Base-by-base conservation (phyloP, 208 protist genomes). In the Leptomonas pyrrhocoris region DNA sequence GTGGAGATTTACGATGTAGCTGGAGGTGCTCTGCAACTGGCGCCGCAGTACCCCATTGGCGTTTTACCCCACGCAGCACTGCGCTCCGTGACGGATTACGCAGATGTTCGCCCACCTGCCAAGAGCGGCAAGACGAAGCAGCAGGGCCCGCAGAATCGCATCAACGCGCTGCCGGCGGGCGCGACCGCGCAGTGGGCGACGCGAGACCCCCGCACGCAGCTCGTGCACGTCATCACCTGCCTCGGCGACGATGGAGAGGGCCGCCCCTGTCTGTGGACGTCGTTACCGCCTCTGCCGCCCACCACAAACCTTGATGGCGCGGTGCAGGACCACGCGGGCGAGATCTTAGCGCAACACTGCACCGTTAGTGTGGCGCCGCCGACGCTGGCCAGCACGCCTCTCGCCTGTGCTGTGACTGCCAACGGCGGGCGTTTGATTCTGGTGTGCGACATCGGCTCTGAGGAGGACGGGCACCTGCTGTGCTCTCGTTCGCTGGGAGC, bases 171-270 rank as follows among this genome's bases (percentile, higher is more conserved):
- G 43, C 68, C 67, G 11, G 56, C 68, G 0, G 73, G 70, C 31
- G 46, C 56, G 21, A 68, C 75, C 7, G 67, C 65, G 51, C 83
- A 88, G 73, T 88, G 83, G 83, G 75, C 79, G 30, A 50, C 67
- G 2, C 70, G 53, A 25, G 48, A 79, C 49, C 48, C 28, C 19
- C 34, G 21, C 6, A 79, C 70, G 8, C 58, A 62, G 49, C 59
- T 60, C 42, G 63, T 95, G 53, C 86, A 95, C 73, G 69, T 91
- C 23, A 68, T 95, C 57, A 83, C 85, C 31, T 84, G 79, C 75
- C 59, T 90, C 57, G 75, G 75, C 48, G 61, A 67, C 46, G 40
- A 68, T 13, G 78, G 62, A 8, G 80, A 81, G 28, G 75, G 65
- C 18, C 80, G 75, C 0, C 57, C 73, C 2, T 89, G 85, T 72